Conservation (phyloP, 495 filamentous ascomycete genomes). For the Neurospora sp. region DNA sequence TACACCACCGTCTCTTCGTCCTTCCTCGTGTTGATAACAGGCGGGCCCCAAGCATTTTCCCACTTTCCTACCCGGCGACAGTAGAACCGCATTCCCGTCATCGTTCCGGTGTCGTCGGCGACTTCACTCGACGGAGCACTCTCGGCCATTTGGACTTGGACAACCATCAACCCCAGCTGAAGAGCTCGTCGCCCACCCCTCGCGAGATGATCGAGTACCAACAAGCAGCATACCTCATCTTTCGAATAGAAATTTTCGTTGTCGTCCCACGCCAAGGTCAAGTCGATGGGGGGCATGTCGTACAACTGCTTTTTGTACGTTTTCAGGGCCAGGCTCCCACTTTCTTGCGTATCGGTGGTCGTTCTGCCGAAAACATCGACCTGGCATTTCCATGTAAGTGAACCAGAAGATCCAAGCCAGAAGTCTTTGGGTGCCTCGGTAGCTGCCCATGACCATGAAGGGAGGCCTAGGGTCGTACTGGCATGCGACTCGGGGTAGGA, state of each 20-base stretch:
- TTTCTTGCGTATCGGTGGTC: not conserved
- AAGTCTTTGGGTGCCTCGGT: not conserved
- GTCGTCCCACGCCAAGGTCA: not conserved
- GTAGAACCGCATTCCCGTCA: not conserved
- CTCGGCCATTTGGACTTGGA: not conserved
- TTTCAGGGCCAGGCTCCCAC: not conserved
- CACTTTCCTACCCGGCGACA: not conserved
- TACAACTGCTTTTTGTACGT: not conserved
- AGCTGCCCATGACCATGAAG: not conserved
- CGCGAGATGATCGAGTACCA: not conserved
- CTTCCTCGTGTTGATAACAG: not conserved
- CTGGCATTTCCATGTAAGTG: not conserved
- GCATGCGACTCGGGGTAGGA: not conserved
- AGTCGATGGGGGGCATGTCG: not conserved
- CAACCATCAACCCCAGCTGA: not conserved
- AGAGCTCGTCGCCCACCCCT: not conserved
- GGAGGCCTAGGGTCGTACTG: not conserved
- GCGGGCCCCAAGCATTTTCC: not conserved
- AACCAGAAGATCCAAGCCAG: not conserved
- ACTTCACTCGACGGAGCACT: not conserved
- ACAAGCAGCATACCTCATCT: not conserved
- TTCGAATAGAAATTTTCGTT: not conserved
- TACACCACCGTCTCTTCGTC: not conserved
- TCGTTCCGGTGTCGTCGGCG: not conserved
- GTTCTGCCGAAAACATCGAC: not conserved